Base-by-base conservation (phyloP, 352 stramenopile species). In the Pythium aquatile region DNA sequence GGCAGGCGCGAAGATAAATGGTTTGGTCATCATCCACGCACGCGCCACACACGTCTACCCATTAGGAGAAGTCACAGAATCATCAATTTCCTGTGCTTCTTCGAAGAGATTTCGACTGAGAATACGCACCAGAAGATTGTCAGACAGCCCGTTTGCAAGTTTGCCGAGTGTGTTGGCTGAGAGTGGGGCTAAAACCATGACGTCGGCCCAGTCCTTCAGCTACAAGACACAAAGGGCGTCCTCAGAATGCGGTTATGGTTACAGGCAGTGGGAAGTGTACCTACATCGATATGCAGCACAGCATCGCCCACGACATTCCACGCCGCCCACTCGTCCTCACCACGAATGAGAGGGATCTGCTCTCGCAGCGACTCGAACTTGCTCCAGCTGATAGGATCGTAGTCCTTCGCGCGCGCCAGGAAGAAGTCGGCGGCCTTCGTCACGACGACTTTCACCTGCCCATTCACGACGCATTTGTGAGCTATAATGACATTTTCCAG, bases 181-280 rank as follows among this genome's bases (percentile, higher is more conserved):
- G 47, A 97, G 78, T 2, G 93, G 93, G 3, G 89, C 81, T 29
- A 97, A 66, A 2, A 99, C 39, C 56, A 97, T 75, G 49, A 97
- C 69, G 63, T 99, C 96, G 0, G 95, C 95, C 96, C 96, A 98
- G 74, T 98, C 93, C 61, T 98, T 93, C 20, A 98, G 66, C 87
- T 97, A 57, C 14, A 68, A 24, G 6, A 5, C 44, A 51, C n/a
- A 5, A 11, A 29, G 29, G n/a, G 16, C 4, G 44, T 8, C n/a
- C 6, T 51, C 5, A 51, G 44, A 51, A 51, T 14, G 17, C 20
- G 20, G 20, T 24, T 24, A 24, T 24, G 20, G 20, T 1, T 0
- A 24, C 20, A 24, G 20, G 20, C 20, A 24, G 20, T 24, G 20
- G 20, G 20, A 24, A 24, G 10, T 40, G 17, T 24, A 47, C 66